Evolutionary conservation across 2,329 filamentous ascomycete species (phyloP).

Genomic region (Aureobasidium sp.): DNA sequence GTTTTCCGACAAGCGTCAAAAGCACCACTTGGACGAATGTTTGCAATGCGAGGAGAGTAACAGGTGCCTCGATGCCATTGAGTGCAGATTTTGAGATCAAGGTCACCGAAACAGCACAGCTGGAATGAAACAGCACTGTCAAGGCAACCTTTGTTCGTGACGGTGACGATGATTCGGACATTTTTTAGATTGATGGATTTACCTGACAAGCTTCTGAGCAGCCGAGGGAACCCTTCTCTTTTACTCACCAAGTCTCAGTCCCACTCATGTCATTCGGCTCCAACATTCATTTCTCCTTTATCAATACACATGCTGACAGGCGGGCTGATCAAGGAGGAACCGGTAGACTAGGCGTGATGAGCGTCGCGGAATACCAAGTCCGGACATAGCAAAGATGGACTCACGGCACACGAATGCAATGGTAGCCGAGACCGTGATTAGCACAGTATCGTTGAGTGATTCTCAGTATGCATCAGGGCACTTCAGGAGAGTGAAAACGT

Average conservation of each 20-base stretch:
- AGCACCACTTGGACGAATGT: slow-evolving; percentile 7
- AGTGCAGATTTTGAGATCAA: slow-evolving; percentile 7
- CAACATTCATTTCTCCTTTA: background rate
- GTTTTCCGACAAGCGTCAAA: background rate
- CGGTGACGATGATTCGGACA: background rate
- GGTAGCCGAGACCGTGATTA: background rate
- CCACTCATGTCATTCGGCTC: background rate
- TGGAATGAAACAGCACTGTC: slow-evolving; percentile 8
- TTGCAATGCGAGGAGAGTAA: slow-evolving; percentile 6
- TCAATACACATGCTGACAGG: background rate
- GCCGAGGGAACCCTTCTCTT: background rate
- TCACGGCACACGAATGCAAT: background rate
- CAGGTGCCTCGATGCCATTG: slow-evolving; percentile 8
- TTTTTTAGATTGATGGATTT: background rate
- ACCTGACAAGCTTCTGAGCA: background rate
- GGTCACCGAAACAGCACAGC: slow-evolving; percentile 4
- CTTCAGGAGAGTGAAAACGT: background rate
- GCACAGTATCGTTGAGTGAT: background rate
- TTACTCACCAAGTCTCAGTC: background rate
- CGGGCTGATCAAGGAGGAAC: background rate
- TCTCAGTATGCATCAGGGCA: background rate
- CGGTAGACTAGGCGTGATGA: background rate
- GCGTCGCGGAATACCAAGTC: background rate
- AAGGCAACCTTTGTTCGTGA: slow-evolving; percentile 8
- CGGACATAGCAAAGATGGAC: background rate